Conservation (phyloP, 2,329 filamentous ascomycete genomes). For the Ceratocystis cacaofunesta region DNA sequence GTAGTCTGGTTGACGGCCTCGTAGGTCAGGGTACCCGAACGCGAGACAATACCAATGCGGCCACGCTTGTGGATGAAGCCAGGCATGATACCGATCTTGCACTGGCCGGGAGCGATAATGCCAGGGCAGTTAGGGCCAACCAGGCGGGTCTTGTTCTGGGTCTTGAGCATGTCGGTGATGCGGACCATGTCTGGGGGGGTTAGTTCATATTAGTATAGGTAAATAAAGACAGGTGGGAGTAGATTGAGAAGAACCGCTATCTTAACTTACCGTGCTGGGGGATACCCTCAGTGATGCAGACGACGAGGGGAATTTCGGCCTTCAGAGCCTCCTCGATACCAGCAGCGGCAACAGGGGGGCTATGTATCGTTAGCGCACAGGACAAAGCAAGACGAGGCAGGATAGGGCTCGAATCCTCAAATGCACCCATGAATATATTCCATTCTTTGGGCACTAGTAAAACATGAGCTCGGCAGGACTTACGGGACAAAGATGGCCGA, state of each 20-base stretch:
- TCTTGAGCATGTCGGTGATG: constrained; percentile 95
- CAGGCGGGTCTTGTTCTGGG: constrained; percentile 89
- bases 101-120: constrained; percentile 88
- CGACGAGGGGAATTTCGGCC: constrained; percentile 85
- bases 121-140: constrained; percentile 97
- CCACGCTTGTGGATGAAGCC: constrained; percentile 99
- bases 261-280: constrained; percentile 70
- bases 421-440: not conserved
- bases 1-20: constrained; percentile 99
- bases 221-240: too few species aligned
- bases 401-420: not conserved
- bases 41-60: constrained; percentile 94
- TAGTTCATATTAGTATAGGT: too few species aligned
- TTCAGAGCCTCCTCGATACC: constrained; percentile 93
- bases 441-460: not conserved
- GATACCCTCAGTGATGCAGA: constrained; percentile 97
- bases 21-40: constrained; percentile 96
- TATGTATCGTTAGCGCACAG: constrained; percentile 24
- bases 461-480: constrained; percentile 21
- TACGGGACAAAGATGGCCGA: constrained; percentile 96
- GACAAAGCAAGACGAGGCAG: not conserved
- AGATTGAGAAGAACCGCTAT: too few species aligned
- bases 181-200: constrained; percentile 73
- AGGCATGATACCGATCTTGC: constrained; percentile 99
- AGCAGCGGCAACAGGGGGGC: constrained; percentile 77